Conservation (phyloP, 2,329 filamentous ascomycete species). For the Fonsecaea monophora region DNA sequence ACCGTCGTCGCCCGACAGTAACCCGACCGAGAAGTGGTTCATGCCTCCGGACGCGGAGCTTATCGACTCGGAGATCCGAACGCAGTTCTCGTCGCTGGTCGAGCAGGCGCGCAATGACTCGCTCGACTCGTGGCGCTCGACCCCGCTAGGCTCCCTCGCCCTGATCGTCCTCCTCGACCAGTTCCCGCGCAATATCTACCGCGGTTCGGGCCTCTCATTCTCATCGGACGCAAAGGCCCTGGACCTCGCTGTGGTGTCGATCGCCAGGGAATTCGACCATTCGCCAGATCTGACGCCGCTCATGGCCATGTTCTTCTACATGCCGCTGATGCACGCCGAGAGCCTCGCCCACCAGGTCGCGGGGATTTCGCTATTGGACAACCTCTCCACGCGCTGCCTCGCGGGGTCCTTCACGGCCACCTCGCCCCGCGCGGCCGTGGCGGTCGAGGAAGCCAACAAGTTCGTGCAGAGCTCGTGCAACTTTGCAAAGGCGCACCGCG, state of each 20-base stretch:
- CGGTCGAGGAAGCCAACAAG: slow-evolving; percentile 25
- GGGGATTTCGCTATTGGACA: slow-evolving; percentile 38
- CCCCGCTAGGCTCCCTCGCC: slow-evolving; percentile 43
- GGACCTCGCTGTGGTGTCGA: slow-evolving; percentile 40
- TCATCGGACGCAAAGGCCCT: slow-evolving; percentile 44
- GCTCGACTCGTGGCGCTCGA: slow-evolving; percentile 34
- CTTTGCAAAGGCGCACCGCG: slow-evolving; percentile 38
- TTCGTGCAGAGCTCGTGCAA: slow-evolving; percentile 34
- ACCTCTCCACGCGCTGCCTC: slow-evolving; percentile 34
- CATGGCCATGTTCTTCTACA: slow-evolving; percentile 41
- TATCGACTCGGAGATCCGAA: slow-evolving; percentile 38
- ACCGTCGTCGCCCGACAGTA: slow-evolving; percentile 17
- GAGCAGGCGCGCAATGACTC: slow-evolving; percentile 36
- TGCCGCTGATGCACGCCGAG: slow-evolving; percentile 49
- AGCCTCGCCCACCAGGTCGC: slow-evolving; percentile 45
- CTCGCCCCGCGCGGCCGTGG: slow-evolving; percentile 3
- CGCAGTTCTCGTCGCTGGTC: slow-evolving; percentile 36
- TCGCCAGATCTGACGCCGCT: slow-evolving; percentile 34
- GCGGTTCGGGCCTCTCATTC: slow-evolving; percentile 44
- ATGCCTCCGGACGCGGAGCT: slow-evolving; percentile 4
- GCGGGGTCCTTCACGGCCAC: not conserved
- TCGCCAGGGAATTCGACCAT: slow-evolving; percentile 44
- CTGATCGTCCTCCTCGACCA: slow-evolving; percentile 50
- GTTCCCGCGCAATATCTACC: slow-evolving; percentile 49
- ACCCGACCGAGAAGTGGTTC: slow-evolving; percentile 37